These are phyloP conservation scores for Clarireedia homoeocarpa DNA, from an alignment of 2,329 filamentous ascomycete species.

Conservation along the genomic window DNA sequence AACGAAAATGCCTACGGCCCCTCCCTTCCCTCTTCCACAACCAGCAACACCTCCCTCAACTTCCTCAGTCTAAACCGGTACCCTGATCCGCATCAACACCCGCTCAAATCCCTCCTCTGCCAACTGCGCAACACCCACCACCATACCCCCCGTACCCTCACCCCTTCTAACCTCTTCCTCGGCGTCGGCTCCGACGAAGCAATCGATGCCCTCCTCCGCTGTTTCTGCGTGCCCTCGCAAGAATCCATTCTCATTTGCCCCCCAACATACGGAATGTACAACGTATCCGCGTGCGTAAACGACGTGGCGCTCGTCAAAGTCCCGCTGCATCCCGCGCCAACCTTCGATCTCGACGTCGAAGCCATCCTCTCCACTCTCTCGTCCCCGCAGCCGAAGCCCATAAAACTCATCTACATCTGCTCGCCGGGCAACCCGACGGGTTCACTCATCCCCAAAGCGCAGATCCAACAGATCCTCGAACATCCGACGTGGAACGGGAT, in stretches of 20 bases:
- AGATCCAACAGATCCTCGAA: slow-evolving; percentile 65
- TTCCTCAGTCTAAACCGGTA: slow-evolving; percentile 84
- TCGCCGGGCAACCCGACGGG: slow-evolving; percentile 94
- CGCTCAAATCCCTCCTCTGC: slow-evolving; percentile 83
- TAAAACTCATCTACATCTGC: slow-evolving; percentile 91
- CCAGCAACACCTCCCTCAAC: slow-evolving; percentile 52
- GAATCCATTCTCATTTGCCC: slow-evolving; percentile 94
- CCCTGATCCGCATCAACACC: slow-evolving; percentile 87
- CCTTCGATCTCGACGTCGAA: slow-evolving; percentile 66
- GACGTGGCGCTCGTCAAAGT: slow-evolving; percentile 81
- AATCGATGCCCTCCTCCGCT: slow-evolving; percentile 87
- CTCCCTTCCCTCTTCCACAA: slow-evolving; percentile 46
- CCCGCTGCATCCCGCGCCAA: slow-evolving; percentile 64
- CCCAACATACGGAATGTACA: slow-evolving; percentile 98
- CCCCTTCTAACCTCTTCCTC: slow-evolving; percentile 81
- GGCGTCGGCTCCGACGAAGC: slow-evolving; percentile 96
- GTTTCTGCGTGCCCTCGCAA: slow-evolving; percentile 79
- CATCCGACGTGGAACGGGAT: slow-evolving; percentile 94
- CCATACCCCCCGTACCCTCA: slow-evolving; percentile 67
- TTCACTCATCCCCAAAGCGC: slow-evolving; percentile 64
- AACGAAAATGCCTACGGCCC: slow-evolving; percentile 97
- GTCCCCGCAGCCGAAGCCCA: slow-evolving; percentile 44
- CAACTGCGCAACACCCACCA: slow-evolving; percentile 75
- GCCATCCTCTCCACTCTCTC: slow-evolving; percentile 61
- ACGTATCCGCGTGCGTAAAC: slow-evolving; percentile 89